A percentile compares a stretch with the other conserved stretches of the same genome.
These are phyloP conservation scores for Aspergillus nidulans DNA, from an alignment of 495 filamentous ascomycete genomes.

Conservation along the genomic window DNA sequence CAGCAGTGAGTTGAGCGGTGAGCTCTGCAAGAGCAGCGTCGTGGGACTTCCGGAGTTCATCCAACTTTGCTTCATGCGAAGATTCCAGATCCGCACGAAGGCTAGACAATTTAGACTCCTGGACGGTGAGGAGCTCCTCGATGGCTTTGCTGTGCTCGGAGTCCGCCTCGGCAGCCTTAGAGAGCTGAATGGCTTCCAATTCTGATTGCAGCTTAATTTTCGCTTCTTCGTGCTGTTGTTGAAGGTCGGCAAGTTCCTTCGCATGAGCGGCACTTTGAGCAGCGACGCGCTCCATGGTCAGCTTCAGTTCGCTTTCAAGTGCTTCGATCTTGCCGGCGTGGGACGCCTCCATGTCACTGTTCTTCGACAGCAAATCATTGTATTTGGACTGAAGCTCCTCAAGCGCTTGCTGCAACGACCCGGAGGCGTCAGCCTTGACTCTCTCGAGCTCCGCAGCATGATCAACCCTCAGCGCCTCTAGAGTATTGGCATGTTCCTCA, in stretches of 20 bases:
- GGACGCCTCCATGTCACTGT: conserved; percentile 31
- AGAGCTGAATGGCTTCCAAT: conserved; percentile 26
- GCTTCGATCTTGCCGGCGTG: conserved; percentile 31
- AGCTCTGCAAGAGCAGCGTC: conserved; percentile 29
- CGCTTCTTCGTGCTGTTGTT: conserved; percentile 32
- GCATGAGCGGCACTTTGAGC: conserved; percentile 30
- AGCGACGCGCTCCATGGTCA: conserved; percentile 27
- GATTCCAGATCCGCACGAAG: conserved; percentile 36
- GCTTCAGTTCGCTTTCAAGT: conserved; percentile 36
- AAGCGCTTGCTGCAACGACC: conserved; percentile 29
- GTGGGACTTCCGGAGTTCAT: conserved; percentile 38
- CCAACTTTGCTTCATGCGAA: conserved; percentile 34
- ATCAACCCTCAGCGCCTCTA: conserved; percentile 29
- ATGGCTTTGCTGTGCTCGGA: conserved; percentile 42
- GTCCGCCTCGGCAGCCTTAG: conserved; percentile 36
- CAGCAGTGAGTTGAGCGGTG: conserved; percentile 32
- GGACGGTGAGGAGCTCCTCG: conserved; percentile 42
- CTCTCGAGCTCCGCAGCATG: conserved; percentile 34
- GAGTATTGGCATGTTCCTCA: conserved; percentile 29
- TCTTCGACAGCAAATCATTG: conserved; percentile 32
- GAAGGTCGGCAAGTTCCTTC: conserved; percentile 32
- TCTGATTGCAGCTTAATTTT: conserved; percentile 32
- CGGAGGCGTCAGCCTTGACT: conserved; percentile 24
- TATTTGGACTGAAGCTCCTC: conserved; percentile 37
- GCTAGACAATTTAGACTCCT: conserved; percentile 37